A percentile compares a stretch with the other conserved stretches of the same genome.
These are phyloP conservation scores for Trifolium dubium DNA, from an alignment of 306 rosid species.

Conservation along the genomic window DNA sequence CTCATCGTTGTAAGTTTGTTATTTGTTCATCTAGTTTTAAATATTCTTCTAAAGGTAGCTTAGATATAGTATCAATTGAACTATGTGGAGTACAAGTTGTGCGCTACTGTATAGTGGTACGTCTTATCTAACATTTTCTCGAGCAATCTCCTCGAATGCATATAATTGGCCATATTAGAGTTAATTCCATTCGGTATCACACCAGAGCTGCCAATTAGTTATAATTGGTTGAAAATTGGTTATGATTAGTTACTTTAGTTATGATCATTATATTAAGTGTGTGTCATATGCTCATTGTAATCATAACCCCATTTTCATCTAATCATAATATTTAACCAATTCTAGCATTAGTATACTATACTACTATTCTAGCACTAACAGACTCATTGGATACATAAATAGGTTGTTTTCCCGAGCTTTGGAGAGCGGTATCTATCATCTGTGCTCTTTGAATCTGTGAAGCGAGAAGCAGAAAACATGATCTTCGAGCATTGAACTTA, in stretches of 20 bases:
- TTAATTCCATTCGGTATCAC: neutral
- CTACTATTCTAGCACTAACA: neutral
- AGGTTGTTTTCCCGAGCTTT: conserved; percentile 65
- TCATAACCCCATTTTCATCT: no score
- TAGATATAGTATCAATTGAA: conserved; percentile 14
- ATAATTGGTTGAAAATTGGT: no score
- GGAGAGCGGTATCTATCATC: conserved; percentile 91
- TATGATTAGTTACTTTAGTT: no score
- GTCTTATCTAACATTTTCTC: no score
- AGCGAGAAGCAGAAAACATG: conserved; percentile 70
- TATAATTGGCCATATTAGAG: neutral
- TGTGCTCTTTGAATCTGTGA: conserved; percentile 69
- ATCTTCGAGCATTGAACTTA: conserved; percentile 51
- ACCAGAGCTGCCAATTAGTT: no score
- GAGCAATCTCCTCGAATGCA: neutral
- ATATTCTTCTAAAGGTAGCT: conserved; percentile 7
- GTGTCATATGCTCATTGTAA: no score
- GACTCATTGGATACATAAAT: neutral
- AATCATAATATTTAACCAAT: no score
- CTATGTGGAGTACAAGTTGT: neutral
- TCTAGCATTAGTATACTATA: no score
- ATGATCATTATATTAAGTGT: no score
- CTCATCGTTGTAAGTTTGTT: conserved; percentile 84
- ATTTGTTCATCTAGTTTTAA: conserved; percentile 1
- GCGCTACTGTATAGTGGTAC: no score